Conservation (phyloP, 495 filamentous ascomycete species). For the Durotheca rogersii region DNA sequence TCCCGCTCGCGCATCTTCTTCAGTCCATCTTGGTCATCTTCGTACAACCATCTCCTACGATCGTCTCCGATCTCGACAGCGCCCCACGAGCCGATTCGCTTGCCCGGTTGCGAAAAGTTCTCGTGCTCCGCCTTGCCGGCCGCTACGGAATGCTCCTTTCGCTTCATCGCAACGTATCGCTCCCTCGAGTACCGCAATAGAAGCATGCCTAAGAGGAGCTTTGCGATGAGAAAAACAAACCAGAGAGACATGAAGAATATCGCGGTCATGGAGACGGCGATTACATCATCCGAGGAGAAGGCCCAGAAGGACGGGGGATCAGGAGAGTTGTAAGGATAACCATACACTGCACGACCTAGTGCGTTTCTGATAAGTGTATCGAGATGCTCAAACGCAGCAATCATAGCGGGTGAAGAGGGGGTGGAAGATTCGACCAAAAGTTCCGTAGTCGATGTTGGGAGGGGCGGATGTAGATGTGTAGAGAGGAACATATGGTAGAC, state of each 20-base stretch:
- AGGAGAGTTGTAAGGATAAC: conserved; percentile 41
- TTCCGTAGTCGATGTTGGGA: conserved; percentile 69
- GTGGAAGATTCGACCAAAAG: conserved; percentile 53
- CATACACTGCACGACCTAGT: conserved; percentile 65
- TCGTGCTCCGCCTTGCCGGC: conserved; percentile 50
- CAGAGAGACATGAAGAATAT: conserved; percentile 79
- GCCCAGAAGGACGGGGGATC: conserved; percentile 37
- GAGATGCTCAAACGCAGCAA: conserved; percentile 69
- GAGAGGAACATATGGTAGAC: conserved; percentile 98
- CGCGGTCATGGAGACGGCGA: conserved; percentile 69
- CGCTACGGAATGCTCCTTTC: conserved; percentile 56
- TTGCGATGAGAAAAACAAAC: conserved; percentile 74
- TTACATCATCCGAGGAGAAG: conserved; percentile 61
- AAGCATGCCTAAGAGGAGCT: conserved; percentile 81
- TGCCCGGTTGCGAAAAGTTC: conserved; percentile 65
- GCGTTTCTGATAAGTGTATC: conserved; percentile 73
- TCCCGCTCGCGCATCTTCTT: conserved; percentile 70
- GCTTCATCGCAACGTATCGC: conserved; percentile 79
- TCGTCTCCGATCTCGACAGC: conserved; percentile 87
- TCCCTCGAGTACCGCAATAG: conserved; percentile 72
- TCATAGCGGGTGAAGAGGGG: conserved; percentile 64
- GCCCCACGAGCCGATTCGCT: conserved; percentile 76
- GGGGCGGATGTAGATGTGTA: conserved; percentile 71
- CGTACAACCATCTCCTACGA: conserved; percentile 81
- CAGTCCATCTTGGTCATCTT: conserved; percentile 73